Percentiles rank a stretch among this genome's conserved stretches.
Conservation (phyloP, 23 red algal species). For the Pyropia yezoensis region DNA sequence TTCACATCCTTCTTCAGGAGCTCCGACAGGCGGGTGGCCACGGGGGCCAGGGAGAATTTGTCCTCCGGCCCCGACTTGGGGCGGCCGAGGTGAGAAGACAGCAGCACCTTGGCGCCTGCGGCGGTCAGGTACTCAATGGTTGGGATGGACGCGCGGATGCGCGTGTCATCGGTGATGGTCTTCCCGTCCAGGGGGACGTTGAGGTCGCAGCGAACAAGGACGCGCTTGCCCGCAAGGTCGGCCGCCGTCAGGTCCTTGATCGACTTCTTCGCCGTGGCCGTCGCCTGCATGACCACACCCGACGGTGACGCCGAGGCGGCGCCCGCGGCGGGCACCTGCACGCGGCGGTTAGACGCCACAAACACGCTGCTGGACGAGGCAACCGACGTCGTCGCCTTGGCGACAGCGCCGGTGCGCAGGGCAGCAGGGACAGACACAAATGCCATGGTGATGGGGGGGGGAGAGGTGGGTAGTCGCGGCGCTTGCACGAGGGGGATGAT, state of each 20-base stretch:
- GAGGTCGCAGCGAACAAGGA: constrained; percentile 90
- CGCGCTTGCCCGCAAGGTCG: constrained; percentile 84
- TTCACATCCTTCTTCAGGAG: constrained; percentile 80
- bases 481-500: background rate
- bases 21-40: constrained; percentile 63
- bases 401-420: constrained; percentile 9
- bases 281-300: constrained; percentile 31
- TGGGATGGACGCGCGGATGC: constrained; percentile 86
- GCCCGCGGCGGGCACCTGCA: background rate
- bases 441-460: constrained; percentile 21
- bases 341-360: constrained; percentile 18
- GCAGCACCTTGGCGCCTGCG: constrained; percentile 88
- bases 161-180: constrained; percentile 96
- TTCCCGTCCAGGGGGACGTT: constrained; percentile 99
- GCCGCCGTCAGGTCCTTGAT: constrained; percentile 63
- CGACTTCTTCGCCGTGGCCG: constrained; percentile 74
- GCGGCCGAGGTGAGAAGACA: constrained; percentile 92
- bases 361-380: constrained; percentile 6
- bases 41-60: constrained; percentile 89
- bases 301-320: constrained; percentile 1
- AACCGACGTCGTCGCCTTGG: constrained; percentile 6
- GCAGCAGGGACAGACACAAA: constrained; percentile 27
- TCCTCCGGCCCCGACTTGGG: constrained; percentile 99
- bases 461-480: background rate
- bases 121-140: constrained; percentile 88